A percentile compares a stretch with the other conserved stretches of the same genome.
These are phyloP conservation scores for Cytospora chrysosperma DNA, from an alignment of 2,329 filamentous ascomycete genomes.

Conservation along the genomic window DNA sequence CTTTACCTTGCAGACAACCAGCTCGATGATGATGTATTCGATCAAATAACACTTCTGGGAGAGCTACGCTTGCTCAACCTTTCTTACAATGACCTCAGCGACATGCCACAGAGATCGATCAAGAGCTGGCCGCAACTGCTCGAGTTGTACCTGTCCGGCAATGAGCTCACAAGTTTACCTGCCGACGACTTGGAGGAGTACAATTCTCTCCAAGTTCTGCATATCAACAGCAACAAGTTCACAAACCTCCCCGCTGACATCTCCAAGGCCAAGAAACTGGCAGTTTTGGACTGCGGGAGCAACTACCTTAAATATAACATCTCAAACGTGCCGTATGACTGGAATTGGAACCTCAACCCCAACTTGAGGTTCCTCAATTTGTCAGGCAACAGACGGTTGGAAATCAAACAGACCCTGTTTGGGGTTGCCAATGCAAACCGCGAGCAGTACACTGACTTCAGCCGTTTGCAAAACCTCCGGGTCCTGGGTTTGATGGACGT, in stretches of 20 bases:
- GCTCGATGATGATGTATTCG: slow-evolving; percentile 91
- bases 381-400: slow-evolving; percentile 92
- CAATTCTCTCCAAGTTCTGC: slow-evolving; percentile 81
- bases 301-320: slow-evolving; percentile 98
- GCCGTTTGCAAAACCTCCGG: slow-evolving; percentile 75
- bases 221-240: slow-evolving; percentile 98
- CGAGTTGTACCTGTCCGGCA: slow-evolving; percentile 92
- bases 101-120: slow-evolving; percentile 85
- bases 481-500: slow-evolving; percentile 97
- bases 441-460: slow-evolving; percentile 85
- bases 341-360: slow-evolving; percentile 99
- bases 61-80: slow-evolving; percentile 89
- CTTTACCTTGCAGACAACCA: slow-evolving; percentile 91
- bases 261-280: slow-evolving; percentile 87
- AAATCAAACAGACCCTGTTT: slow-evolving; percentile 73
- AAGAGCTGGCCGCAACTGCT: slow-evolving; percentile 86
- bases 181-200: slow-evolving; percentile 92
- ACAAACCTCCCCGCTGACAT: slow-evolving; percentile 94
- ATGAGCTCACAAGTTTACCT: slow-evolving; percentile 86
- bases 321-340: slow-evolving; percentile 97
- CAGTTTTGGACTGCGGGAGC: slow-evolving; percentile 90
- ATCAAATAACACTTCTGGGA: slow-evolving; percentile 77
- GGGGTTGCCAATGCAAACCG: slow-evolving; percentile 54
- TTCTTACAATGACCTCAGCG: slow-evolving; percentile 91
- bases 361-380: slow-evolving; percentile 94